A percentile compares a stretch with the other conserved stretches of the same genome.
These are phyloP conservation scores for Cladosporium phlei DNA, from an alignment of 2,329 filamentous ascomycete genomes.

Conservation along the genomic window DNA sequence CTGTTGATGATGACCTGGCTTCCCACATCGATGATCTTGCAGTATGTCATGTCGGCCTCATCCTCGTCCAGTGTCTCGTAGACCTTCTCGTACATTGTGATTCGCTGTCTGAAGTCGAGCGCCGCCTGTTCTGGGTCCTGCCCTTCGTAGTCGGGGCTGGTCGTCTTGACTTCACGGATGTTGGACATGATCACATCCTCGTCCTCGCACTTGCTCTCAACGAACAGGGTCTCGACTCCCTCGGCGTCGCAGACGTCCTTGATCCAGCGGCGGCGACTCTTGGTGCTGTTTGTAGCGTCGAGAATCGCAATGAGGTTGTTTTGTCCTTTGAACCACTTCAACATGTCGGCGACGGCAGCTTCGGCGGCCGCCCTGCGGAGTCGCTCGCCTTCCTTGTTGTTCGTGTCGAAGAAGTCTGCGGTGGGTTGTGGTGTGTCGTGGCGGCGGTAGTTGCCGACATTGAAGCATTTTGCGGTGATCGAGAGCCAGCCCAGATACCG, in stretches of 20 bases:
- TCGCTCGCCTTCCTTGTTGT: slow-evolving; percentile 84
- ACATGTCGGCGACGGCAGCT: slow-evolving; percentile 88
- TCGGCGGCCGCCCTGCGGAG: slow-evolving; percentile 83
- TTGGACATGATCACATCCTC: slow-evolving; percentile 97
- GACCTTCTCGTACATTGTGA: slow-evolving; percentile 94
- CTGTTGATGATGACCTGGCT: slow-evolving; percentile 97
- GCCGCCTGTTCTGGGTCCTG: slow-evolving; percentile 91
- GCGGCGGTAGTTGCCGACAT: slow-evolving; percentile 92
- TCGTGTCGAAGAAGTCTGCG: slow-evolving; percentile 91
- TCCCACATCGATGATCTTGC: slow-evolving; percentile 95
- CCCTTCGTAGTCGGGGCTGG: slow-evolving; percentile 87
- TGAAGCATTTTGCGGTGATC: slow-evolving; percentile 90
- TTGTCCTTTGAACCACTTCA: slow-evolving; percentile 76
- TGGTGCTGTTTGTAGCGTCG: slow-evolving; percentile 95
- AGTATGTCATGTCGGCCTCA: slow-evolving; percentile 83
- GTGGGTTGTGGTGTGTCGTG: slow-evolving; percentile 82
- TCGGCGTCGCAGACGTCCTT: slow-evolving; percentile 70
- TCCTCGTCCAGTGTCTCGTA: slow-evolving; percentile 91
- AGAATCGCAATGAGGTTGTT: slow-evolving; percentile 86
- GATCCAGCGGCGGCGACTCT: slow-evolving; percentile 85
- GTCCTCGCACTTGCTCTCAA: slow-evolving; percentile 95
- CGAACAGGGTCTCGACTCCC: slow-evolving; percentile 80
- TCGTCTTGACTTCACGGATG: slow-evolving; percentile 87
- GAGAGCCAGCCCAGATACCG: slow-evolving; percentile 96
- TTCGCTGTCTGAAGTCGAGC: slow-evolving; percentile 86